These are phyloP conservation scores for Metschnikowia henanensis DNA, from an alignment of 805 yeast genomes.

Conservation along the genomic window DNA sequence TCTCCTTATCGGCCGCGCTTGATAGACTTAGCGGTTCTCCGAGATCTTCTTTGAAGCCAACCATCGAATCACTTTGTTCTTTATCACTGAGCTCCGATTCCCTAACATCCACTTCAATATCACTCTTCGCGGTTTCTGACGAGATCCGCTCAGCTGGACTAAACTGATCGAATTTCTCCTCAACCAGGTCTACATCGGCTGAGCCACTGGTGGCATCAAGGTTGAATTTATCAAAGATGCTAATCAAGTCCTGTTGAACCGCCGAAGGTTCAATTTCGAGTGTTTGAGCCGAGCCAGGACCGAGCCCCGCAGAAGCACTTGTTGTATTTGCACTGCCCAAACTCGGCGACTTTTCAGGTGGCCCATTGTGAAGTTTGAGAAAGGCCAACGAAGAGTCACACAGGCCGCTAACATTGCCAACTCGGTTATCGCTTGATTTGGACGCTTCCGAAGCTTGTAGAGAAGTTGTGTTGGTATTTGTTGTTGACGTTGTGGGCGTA, in stretches of 20 bases:
- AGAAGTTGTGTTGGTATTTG: slow-evolving; percentile 31
- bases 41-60: no score
- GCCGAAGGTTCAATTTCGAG: slow-evolving; percentile 15
- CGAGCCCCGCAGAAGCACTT: slow-evolving; percentile 10
- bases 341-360: slow-evolving; percentile 8
- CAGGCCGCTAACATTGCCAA: not conserved
- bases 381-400: not conserved
- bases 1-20: no score
- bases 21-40: no score
- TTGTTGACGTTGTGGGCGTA: slow-evolving; percentile 43
- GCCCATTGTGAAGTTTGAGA: slow-evolving; percentile 2
- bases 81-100: no score
- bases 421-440: slow-evolving; percentile 7
- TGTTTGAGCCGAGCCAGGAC: slow-evolving; percentile 25
- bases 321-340: slow-evolving; percentile 6
- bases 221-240: slow-evolving; percentile 11
- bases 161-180: slow-evolving; percentile 14
- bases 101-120: no score
- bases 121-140: not conserved
- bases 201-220: slow-evolving; percentile 5
- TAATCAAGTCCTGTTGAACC: slow-evolving; percentile 13
- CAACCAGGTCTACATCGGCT: slow-evolving; percentile 11
- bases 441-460: slow-evolving; percentile 15
- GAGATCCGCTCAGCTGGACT: not conserved
- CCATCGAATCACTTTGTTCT: no score